These are phyloP conservation scores for Oligophagozyma castellii DNA, from an alignment of 1,139 yeast species.

Conservation along the genomic window DNA sequence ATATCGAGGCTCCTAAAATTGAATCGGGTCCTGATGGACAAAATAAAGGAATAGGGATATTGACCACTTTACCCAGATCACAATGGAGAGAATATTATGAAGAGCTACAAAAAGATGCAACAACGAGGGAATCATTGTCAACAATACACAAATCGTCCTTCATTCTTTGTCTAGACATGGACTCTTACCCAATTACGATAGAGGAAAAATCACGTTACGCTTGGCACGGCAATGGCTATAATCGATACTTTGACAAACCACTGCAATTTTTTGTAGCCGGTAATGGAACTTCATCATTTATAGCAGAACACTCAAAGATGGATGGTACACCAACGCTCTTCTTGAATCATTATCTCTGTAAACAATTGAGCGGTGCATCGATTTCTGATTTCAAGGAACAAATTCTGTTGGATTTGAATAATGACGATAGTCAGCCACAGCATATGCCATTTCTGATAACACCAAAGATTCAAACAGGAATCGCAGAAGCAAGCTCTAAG, in stretches of 20 bases:
- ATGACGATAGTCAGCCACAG: constrained; percentile 5
- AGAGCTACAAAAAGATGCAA: constrained; percentile 41
- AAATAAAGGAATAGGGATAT: constrained; percentile 53
- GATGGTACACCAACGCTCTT: constrained; percentile 95
- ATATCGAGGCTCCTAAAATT: constrained; percentile 21
- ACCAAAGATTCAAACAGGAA: constrained; percentile 37
- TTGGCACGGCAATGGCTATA: constrained; percentile 93
- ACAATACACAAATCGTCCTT: constrained; percentile 70
- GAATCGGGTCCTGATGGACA: constrained; percentile 3
- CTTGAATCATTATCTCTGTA: constrained; percentile 63
- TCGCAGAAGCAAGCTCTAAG: constrained; percentile 41
- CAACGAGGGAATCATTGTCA: constrained; percentile 46
- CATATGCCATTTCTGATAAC: constrained; percentile 34
- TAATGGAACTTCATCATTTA: constrained; percentile 81
- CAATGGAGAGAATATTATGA: constrained; percentile 56
- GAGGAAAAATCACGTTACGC: constrained; percentile 77
- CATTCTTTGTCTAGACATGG: constrained; percentile 60
- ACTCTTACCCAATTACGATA: constrained; percentile 56
- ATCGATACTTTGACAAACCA: constrained; percentile 89
- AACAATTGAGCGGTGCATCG: constrained; percentile 37
- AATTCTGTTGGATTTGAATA: constrained; percentile 18
- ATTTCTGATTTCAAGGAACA: constrained; percentile 28
- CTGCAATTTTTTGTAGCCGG: constrained; percentile 69
- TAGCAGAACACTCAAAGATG: constrained; percentile 96
- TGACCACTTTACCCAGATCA: constrained; percentile 81